A percentile compares a stretch with the other conserved stretches of the same genome.
Evolutionary conservation across 139 green algal genomes (phyloP).

Genomic region (Chlorella sp.): DNA sequence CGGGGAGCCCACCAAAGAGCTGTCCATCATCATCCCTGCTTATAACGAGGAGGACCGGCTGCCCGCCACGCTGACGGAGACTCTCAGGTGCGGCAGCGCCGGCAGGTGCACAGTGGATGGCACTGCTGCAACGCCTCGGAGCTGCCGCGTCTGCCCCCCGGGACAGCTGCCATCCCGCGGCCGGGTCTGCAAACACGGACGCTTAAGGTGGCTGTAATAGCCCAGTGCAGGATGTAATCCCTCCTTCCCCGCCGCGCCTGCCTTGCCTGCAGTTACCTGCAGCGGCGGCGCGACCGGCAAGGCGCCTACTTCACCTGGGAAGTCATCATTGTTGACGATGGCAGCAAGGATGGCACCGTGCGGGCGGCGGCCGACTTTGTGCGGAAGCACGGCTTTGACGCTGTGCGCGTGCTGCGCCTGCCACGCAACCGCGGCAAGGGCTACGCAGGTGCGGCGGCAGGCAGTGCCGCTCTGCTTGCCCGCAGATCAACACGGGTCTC

Average conservation of each 20-base stretch:
- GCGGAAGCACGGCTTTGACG: conserved; percentile 74
- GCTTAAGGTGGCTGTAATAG: too few relatives aligned
- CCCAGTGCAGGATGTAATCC: too few relatives aligned
- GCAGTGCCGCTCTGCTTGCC: too few relatives aligned
- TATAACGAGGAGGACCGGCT: conserved; percentile 96
- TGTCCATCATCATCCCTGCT: conserved; percentile 89
- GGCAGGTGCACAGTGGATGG: too few relatives aligned
- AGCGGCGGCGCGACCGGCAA: conserved; percentile 67
- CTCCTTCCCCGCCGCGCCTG: too few relatives aligned
- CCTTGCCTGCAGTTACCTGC: conserved; percentile 67
- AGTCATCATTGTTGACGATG: conserved; percentile 97
- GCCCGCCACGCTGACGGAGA: conserved; percentile 81
- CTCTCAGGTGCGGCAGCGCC: conserved; percentile 61
- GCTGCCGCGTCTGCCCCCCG: too few relatives aligned
- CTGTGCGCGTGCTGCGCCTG: conserved; percentile 85
- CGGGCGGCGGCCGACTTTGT: conserved; percentile 72
- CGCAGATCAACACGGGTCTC: too few relatives aligned
- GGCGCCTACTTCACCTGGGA: conserved; percentile 92
- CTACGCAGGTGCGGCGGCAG: conserved; percentile 1
- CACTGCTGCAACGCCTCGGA: too few relatives aligned
- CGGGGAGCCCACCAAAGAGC: conserved; percentile 68
- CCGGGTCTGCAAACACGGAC: too few relatives aligned
- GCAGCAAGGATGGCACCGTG: conserved; percentile 87
- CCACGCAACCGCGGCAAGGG: conserved; percentile 89
- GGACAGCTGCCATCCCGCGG: too few relatives aligned